These are phyloP conservation scores for Neocucurbitaria cava DNA, from an alignment of 2,329 filamentous ascomycete species.

Conservation along the genomic window DNA sequence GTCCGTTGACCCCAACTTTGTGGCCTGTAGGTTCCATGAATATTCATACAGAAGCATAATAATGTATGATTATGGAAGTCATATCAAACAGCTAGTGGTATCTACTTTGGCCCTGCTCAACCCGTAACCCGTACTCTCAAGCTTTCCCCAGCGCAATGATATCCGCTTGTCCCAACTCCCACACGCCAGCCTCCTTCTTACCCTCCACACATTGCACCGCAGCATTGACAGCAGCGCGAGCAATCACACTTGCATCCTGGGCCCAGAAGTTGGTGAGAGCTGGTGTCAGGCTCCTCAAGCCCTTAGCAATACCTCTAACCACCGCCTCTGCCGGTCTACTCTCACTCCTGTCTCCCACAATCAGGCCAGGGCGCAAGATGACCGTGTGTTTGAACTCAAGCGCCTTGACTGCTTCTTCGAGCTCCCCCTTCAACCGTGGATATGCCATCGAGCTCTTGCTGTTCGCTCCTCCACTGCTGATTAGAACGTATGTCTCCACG, in stretches of 20 bases:
- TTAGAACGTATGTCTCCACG: constrained; percentile 76
- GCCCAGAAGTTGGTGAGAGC: constrained; percentile 69
- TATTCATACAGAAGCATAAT: too few species aligned
- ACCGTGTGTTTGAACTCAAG: constrained; percentile 80
- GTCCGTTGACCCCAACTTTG: too few species aligned
- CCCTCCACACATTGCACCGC: constrained; percentile 60
- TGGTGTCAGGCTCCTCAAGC: constrained; percentile 56
- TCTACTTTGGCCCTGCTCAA: neutral
- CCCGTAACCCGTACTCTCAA: constrained; percentile 1
- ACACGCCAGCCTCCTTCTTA: constrained; percentile 63
- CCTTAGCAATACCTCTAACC: constrained; percentile 62
- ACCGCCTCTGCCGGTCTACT: constrained; percentile 65
- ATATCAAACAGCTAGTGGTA: neutral
- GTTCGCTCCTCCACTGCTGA: constrained; percentile 66
- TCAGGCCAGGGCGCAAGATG: constrained; percentile 75
- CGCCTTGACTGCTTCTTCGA: constrained; percentile 77
- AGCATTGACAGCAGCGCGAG: constrained; percentile 68
- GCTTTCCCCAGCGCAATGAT: constrained; percentile 70
- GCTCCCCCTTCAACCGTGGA: constrained; percentile 80
- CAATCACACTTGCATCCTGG: constrained; percentile 78
- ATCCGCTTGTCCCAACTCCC: constrained; percentile 66
- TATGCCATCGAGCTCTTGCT: constrained; percentile 62
- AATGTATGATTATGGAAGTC: neutral
- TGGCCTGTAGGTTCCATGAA: too few species aligned
- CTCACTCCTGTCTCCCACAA: constrained; percentile 74